Conservation (phyloP, 495 filamentous ascomycete species). For the Aspergillus bertholletiae region DNA sequence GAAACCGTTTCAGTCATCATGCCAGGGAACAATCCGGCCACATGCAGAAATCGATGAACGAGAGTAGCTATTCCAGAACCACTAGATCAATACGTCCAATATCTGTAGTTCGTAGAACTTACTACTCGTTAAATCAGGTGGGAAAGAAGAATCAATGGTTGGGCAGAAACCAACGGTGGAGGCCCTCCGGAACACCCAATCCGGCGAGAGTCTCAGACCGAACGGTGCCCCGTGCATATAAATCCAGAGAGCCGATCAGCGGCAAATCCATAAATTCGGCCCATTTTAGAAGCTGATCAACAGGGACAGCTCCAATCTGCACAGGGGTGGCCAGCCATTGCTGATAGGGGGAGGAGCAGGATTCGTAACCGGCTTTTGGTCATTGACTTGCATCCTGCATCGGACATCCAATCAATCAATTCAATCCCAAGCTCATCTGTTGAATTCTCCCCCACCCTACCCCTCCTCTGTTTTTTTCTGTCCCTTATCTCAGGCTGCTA, state of each 20-base stretch:
- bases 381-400: conserved; percentile 2
- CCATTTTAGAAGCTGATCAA: conserved; percentile 2
- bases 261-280: not conserved
- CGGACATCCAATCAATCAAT: not conserved
- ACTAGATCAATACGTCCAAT: too few relatives aligned
- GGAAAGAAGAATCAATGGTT: not conserved
- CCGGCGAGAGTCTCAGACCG: not conserved
- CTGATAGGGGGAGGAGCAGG: not conserved
- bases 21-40: too few relatives aligned
- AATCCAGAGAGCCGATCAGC: not conserved
- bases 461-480: not conserved
- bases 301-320: conserved; percentile 4
- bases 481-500: not conserved
- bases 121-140: not conserved
- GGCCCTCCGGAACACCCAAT: not conserved
- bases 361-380: conserved; percentile 6
- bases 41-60: too few relatives aligned
- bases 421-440: conserved; percentile 5
- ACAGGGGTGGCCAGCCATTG: not conserved
- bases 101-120: too few relatives aligned
- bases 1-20: not conserved
- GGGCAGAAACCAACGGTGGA: not conserved
- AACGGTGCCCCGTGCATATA: not conserved
- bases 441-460: not conserved
- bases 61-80: too few relatives aligned